Percentiles rank a stretch among this genome's conserved stretches.
Evolutionary conservation across 768 basidiomycete genomes (phyloP).

Genomic region (Dioszegia crocea): DNA sequence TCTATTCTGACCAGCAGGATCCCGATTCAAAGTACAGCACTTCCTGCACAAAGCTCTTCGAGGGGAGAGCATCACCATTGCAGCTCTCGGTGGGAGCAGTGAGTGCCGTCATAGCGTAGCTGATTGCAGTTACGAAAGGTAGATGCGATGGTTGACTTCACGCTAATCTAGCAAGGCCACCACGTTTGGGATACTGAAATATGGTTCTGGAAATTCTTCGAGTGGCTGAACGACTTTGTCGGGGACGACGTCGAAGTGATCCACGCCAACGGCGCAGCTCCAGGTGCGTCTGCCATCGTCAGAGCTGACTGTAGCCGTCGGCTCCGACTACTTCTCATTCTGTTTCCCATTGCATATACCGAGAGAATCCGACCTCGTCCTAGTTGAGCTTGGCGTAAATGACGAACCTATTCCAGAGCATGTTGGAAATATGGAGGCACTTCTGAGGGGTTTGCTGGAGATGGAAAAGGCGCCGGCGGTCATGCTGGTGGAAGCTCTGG

Average conservation of each 20-base stretch:
- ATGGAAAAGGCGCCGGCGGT: constrained; percentile 44
- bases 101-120: constrained; percentile 5
- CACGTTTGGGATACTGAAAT: constrained; percentile 35
- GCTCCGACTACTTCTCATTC: constrained; percentile 46
- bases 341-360: constrained; percentile 50
- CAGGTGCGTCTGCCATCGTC: constrained; percentile 26
- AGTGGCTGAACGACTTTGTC: constrained; percentile 42
- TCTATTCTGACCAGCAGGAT: constrained; percentile 13
- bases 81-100: constrained; percentile 45
- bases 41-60: constrained; percentile 33
- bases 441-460: constrained; percentile 44
- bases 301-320: constrained; percentile 37
- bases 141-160: too few relatives aligned
- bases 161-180: too few relatives aligned
- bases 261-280: constrained; percentile 44
- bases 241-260: constrained; percentile 21
- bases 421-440: constrained; percentile 49
- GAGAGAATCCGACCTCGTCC: constrained; percentile 38
- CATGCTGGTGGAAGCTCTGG: constrained; percentile 45
- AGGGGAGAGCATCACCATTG: constrained; percentile 37
- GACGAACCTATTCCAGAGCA: constrained; percentile 46
- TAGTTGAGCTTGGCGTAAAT: constrained; percentile 49
- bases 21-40: constrained; percentile 26
- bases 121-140: constrained; percentile 32
- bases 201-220: constrained; percentile 40